phyloP scores from a whole-genome alignment of 164 flowering plant species.

The Cinnamomum chago region DNA sequence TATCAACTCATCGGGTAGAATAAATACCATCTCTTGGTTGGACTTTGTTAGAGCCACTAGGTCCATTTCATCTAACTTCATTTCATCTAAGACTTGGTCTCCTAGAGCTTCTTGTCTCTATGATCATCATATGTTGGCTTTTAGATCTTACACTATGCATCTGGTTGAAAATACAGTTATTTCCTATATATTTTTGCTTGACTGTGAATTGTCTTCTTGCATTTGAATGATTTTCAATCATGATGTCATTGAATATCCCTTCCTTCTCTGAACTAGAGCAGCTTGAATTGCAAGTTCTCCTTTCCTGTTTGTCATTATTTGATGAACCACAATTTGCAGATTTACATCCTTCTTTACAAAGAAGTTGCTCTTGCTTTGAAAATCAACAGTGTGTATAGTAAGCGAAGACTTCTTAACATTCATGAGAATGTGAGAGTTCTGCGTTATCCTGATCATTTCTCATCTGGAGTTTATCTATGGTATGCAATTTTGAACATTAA shows the following conservation, averaged over 20 bases:
- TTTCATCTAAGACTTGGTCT: background rate
- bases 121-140: background rate
- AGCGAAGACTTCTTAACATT: slow-evolving; percentile 77
- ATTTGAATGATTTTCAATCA: background rate
- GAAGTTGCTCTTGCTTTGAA: slow-evolving; percentile 96
- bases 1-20: background rate
- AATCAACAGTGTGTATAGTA: slow-evolving; percentile 94
- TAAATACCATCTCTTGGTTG: background rate
- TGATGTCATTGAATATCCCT: background rate
- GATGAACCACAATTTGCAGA: slow-evolving; percentile 42
- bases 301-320: background rate
- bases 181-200: background rate
- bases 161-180: background rate
- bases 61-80: too few relatives aligned
- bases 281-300: background rate
- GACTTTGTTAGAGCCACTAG: background rate
- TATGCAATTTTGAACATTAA: slow-evolving; percentile 28
- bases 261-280: background rate
- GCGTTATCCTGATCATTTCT: slow-evolving; percentile 97
- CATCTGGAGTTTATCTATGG: slow-evolving; percentile 94
- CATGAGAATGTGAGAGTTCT: slow-evolving; percentile 94
- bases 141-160: background rate
- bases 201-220: background rate
- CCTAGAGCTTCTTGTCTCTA: background rate
- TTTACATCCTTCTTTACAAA: slow-evolving; percentile 91